Evolutionary conservation across 768 basidiomycete species (phyloP).

Genomic region (Dioszegia hungarica): DNA sequence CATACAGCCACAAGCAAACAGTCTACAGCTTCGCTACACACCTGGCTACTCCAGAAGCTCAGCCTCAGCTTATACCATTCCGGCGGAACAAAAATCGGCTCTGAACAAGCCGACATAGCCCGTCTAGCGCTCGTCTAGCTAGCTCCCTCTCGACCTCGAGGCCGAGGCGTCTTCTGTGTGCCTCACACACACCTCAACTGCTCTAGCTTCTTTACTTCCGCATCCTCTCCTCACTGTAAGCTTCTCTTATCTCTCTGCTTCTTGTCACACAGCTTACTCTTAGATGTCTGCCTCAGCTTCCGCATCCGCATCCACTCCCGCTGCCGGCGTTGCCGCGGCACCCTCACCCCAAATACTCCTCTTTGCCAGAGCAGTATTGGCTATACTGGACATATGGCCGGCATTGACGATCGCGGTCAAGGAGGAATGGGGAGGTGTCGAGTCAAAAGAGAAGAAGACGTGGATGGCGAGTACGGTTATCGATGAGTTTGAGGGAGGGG

Average conservation of each 20-base stretch:
- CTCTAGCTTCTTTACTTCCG: no score
- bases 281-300: background rate
- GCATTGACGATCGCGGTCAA: constrained; percentile 80
- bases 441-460: constrained; percentile 64
- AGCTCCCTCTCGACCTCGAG: no score
- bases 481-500: constrained; percentile 58
- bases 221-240: background rate
- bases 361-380: constrained; percentile 81
- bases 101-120: no score
- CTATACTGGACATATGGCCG: constrained; percentile 77
- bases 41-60: no score
- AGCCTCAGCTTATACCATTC: no score
- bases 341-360: constrained; percentile 47
- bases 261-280: background rate
- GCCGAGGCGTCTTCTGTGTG: no score
- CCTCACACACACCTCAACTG: no score
- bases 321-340: no score
- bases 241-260: background rate
- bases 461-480: constrained; percentile 66
- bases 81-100: no score
- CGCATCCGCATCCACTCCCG: background rate
- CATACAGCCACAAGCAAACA: no score
- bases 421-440: constrained; percentile 79
- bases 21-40: no score
- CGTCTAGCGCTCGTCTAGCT: no score